Percentiles rank a stretch among this genome's conserved stretches.
Evolutionary conservation across 139 green algal species (phyloP).

Genomic region (Pseudopediastrum boryanum): DNA sequence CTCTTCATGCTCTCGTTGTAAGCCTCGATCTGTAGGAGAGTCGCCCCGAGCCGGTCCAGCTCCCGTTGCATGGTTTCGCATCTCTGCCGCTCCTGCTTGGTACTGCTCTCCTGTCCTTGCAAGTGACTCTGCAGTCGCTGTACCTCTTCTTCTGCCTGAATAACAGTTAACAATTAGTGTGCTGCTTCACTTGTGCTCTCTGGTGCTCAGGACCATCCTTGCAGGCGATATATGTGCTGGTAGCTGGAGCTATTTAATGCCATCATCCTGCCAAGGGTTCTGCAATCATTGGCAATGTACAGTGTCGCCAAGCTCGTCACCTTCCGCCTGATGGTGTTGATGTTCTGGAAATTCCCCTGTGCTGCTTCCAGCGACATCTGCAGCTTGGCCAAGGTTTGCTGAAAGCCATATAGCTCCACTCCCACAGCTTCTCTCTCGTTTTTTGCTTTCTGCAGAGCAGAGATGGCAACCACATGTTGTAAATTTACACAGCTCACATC

Average conservation of each 20-base stretch:
- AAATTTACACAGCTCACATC: too few species aligned
- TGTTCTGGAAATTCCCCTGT: constrained; percentile 65
- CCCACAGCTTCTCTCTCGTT: constrained; percentile 77
- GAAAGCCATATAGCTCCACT: constrained; percentile 91
- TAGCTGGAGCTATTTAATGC: too few species aligned
- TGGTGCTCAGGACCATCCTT: too few species aligned
- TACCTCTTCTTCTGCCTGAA: constrained; percentile 67
- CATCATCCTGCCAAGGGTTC: too few species aligned
- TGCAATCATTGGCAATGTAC: too few species aligned
- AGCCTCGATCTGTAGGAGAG: constrained; percentile 71
- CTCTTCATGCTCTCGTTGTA: constrained; percentile 71
- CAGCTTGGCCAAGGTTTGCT: constrained; percentile 88
- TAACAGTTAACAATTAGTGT: neutral
- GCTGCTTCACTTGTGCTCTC: too few species aligned
- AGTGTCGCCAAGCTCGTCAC: too few species aligned
- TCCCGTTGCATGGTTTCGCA: constrained; percentile 77
- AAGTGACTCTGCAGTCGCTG: constrained; percentile 40
- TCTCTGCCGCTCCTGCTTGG: constrained; percentile 48
- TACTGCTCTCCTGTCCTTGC: constrained; percentile 37
- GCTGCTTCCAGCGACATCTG: constrained; percentile 81
- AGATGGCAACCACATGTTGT: constrained; percentile 2
- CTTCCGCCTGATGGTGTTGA: constrained; percentile 50
- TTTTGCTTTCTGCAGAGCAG: constrained; percentile 47
- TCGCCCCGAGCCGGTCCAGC: constrained; percentile 73
- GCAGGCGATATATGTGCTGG: too few species aligned